A percentile compares a stretch with the other conserved stretches of the same genome.
These are phyloP conservation scores for Plasmodium vivax DNA, from an alignment of 169 alveolate species.

Conservation along the genomic window DNA sequence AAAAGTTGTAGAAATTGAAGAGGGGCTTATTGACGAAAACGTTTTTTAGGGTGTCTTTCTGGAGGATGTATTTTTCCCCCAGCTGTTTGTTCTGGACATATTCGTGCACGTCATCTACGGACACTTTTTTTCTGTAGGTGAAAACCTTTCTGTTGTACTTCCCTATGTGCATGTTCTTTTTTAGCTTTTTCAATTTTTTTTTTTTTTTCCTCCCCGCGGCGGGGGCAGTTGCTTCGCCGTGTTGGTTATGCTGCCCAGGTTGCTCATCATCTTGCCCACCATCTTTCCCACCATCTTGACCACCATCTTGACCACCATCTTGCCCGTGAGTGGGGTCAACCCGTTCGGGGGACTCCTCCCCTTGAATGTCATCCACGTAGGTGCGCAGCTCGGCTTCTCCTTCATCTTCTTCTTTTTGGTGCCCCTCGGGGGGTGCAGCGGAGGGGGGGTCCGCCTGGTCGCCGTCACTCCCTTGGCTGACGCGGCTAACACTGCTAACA, in stretches of 20 bases:
- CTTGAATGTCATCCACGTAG: background rate
- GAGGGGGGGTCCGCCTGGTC: background rate
- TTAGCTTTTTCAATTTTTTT: constrained; percentile 56
- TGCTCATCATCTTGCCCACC: background rate
- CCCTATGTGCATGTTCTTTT: constrained; percentile 74
- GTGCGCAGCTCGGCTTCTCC: background rate
- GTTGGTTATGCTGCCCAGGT: background rate
- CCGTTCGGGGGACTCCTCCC: background rate
- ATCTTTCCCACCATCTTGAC: background rate
- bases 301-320: background rate
- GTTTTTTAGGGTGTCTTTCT: constrained; percentile 67
- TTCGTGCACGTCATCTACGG: constrained; percentile 55
- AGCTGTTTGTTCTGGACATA: constrained; percentile 49
- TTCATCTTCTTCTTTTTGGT: background rate
- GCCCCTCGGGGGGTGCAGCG: background rate
- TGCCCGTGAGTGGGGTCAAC: background rate
- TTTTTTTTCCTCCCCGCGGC: background rate
- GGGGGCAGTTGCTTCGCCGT: background rate
- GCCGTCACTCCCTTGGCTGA: background rate
- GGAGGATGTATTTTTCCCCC: constrained; percentile 43
- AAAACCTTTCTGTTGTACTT: constrained; percentile 53
- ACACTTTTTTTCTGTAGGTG: constrained; percentile 41
- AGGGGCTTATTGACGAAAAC: constrained; percentile 70
- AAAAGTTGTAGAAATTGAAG: constrained; percentile 72
- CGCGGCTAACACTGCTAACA: background rate